Conservation (phyloP, 2,329 filamentous ascomycete genomes). For the Macrophomina tecta region DNA sequence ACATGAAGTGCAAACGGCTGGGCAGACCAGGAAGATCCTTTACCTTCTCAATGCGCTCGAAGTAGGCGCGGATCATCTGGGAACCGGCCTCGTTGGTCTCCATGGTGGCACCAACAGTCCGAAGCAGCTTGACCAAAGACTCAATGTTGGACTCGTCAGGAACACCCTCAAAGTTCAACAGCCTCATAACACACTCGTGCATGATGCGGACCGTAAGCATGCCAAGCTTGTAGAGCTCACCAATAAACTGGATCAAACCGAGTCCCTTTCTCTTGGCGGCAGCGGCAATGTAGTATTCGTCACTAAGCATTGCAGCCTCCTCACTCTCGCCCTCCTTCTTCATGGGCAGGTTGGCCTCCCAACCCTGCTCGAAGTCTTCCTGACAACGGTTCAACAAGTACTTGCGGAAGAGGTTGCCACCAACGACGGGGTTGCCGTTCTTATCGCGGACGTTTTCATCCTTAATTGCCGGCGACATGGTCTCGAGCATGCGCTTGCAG, state of each 20-base stretch:
- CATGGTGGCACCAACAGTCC: conserved; percentile 88
- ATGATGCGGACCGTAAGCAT: conserved; percentile 99
- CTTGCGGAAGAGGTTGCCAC: conserved; percentile 95
- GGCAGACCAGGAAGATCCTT: conserved; percentile 75
- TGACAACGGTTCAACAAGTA: conserved; percentile 98
- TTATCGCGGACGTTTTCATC: conserved; percentile 95
- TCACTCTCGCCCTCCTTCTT: conserved; percentile 74
- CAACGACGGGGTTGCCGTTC: conserved; percentile 83
- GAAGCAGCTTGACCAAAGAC: conserved; percentile 89
- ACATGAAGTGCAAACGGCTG: conserved; percentile 93
- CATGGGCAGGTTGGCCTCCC: conserved; percentile 84
- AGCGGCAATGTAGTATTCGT: conserved; percentile 94
- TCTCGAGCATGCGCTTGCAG: conserved; percentile 95
- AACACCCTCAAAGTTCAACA: conserved; percentile 91
- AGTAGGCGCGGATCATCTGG: conserved; percentile 91
- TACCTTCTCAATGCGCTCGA: conserved; percentile 83
- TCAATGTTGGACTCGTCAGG: conserved; percentile 97
- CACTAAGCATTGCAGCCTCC: conserved; percentile 85
- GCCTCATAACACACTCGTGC: conserved; percentile 97
- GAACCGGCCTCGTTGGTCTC: conserved; percentile 80
- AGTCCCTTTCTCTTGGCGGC: conserved; percentile 96
- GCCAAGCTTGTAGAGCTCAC: conserved; percentile 96
- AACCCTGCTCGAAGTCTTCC: conserved; percentile 97
- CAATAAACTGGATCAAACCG: conserved; percentile 98
- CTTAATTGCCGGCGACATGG: conserved; percentile 91